Evolutionary conservation across 768 basidiomycete species (phyloP).

Genomic region (Podaxis mareebaensis): DNA sequence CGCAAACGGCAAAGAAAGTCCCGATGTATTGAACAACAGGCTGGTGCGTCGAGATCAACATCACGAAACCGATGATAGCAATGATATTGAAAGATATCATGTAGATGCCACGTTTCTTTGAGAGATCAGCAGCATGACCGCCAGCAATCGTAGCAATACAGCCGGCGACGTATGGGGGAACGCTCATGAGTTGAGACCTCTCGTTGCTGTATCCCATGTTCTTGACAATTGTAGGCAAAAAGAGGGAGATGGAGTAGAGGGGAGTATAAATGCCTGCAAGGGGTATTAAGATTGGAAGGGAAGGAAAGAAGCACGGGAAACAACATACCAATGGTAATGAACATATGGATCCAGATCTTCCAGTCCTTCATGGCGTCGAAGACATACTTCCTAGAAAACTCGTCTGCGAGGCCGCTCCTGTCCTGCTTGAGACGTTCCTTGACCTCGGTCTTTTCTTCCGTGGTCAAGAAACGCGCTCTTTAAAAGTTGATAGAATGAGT

Average conservation of each 20-base stretch:
- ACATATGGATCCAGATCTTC: slow-evolving; percentile 36
- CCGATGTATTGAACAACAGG: slow-evolving; percentile 30
- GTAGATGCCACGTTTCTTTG: slow-evolving; percentile 25
- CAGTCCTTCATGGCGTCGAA: slow-evolving; percentile 30
- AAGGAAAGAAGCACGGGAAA: background rate
- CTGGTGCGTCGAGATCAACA: slow-evolving; percentile 28
- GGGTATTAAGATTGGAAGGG: background rate
- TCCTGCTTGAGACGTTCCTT: slow-evolving; percentile 28
- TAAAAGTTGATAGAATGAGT: background rate
- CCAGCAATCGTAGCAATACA: slow-evolving; percentile 29
- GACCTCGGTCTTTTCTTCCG: slow-evolving; percentile 30
- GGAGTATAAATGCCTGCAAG: slow-evolving; percentile 30
- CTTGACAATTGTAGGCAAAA: slow-evolving; percentile 32
- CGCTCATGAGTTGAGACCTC: slow-evolving; percentile 32
- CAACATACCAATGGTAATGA: slow-evolving; percentile 31
- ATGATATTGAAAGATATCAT: slow-evolving; percentile 30
- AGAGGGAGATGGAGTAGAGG: slow-evolving; percentile 32
- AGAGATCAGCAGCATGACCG: slow-evolving; percentile 26
- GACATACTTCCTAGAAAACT: slow-evolving; percentile 28
- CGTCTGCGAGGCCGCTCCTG: slow-evolving; percentile 28
- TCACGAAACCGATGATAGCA: slow-evolving; percentile 28
- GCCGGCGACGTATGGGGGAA: slow-evolving; percentile 32
- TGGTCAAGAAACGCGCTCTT: slow-evolving; percentile 31
- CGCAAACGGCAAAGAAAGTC: slow-evolving; percentile 31
- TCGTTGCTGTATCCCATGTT: slow-evolving; percentile 31